Base-by-base conservation (phyloP, 305 asterid species). In the Fraxinus platypoda region DNA sequence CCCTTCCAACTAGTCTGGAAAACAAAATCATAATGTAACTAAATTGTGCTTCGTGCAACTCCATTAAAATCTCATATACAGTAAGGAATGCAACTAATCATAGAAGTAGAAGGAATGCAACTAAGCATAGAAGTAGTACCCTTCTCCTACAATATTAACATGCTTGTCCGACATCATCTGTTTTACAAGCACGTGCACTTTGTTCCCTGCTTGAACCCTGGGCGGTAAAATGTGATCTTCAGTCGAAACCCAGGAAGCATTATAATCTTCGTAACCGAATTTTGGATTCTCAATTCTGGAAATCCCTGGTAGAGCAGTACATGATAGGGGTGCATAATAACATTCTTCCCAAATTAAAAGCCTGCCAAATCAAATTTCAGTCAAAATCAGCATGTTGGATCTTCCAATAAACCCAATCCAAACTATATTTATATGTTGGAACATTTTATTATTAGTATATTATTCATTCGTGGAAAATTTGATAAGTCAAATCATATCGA, bases 301-400 rank as follows among this genome's bases (percentile, higher is more conserved):
- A 79, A 62, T 80, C 46, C 84, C 83, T 1, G 75, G 84, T 64
- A 52, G 74, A 37, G 78, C 81, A 33, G 84, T 81, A 82, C 81
- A 85, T 9, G 86, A 72, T 72, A 74, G 74, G 0, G 87, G 86
- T 54, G 86, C 93, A 75, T 85, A 84, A 83, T 86, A 93, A 88
- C 92, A 90, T 80, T 93, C 97, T 82, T 93, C 95, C 94, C 92
- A 91, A 81, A 93, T 88, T 87, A 93, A 87, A 84, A 91, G 85
- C 90, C 97, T 93, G 91, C 81, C 75, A 85, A 74, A 78, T 34
- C 49, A 38, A 81, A 83, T 38, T 70, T 17, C 75, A 52, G 35
- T 66, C 19, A 41, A 75, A 57, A 72, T 82, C 37, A 78, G 77
- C 78, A 80, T 37, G 49, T 64, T 57, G 54, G 59, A 41, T 74